A percentile compares a stretch with the other conserved stretches of the same genome.
phyloP scores from a whole-genome alignment of 306 rosid genomes.

The Purshia tridentata region DNA sequence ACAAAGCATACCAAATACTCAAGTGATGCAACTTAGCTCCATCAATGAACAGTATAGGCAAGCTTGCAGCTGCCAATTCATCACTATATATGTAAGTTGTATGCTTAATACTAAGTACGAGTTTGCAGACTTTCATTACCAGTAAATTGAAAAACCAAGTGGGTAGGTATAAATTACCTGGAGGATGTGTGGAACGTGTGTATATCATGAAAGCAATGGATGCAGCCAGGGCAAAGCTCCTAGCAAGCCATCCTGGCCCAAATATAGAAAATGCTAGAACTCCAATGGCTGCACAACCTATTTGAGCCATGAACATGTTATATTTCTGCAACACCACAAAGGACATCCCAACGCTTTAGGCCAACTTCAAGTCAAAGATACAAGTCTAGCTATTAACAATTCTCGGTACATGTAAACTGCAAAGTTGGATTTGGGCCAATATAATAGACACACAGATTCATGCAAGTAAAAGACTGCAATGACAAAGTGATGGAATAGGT shows the following conservation, averaged over 20 bases:
- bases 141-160: too few relatives aligned
- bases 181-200: slow-evolving; percentile 75
- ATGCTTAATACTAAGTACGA: too few relatives aligned
- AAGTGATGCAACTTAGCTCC: slow-evolving; percentile 75
- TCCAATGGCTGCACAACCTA: slow-evolving; percentile 91
- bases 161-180: slow-evolving; percentile 41
- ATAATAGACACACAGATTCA: too few relatives aligned
- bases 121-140: too few relatives aligned
- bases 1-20: slow-evolving; percentile 75
- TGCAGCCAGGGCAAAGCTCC: slow-evolving; percentile 65
- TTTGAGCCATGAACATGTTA: slow-evolving; percentile 82
- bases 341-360: neutral
- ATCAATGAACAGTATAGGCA: slow-evolving; percentile 89
- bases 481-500: too few relatives aligned
- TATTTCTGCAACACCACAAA: slow-evolving; percentile 59
- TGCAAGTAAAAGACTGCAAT: too few relatives aligned
- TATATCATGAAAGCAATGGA: slow-evolving; percentile 84
- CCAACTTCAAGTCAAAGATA: neutral
- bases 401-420: too few relatives aligned
- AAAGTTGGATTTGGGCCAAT: neutral
- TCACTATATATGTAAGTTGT: neutral
- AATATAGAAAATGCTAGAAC: slow-evolving; percentile 60
- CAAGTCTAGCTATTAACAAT: too few relatives aligned
- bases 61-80: slow-evolving; percentile 67
- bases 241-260: slow-evolving; percentile 93